These are phyloP conservation scores for Cordia subcordata DNA, from an alignment of 257 asterid species.

Conservation along the genomic window DNA sequence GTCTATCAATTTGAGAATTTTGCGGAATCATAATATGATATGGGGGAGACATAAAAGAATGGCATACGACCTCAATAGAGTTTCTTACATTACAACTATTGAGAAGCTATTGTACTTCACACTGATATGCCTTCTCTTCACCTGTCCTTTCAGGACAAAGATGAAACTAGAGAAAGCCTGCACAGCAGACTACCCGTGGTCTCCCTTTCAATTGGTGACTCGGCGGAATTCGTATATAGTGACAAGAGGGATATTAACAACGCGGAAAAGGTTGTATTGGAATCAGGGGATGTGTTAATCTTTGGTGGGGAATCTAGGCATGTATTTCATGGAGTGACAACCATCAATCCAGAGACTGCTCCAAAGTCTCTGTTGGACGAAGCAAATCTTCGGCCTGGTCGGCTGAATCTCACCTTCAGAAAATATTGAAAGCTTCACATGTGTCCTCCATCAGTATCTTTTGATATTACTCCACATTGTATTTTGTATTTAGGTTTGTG, in stretches of 20 bases:
- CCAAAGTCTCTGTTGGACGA: conserved; percentile 44
- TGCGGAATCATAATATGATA: no score
- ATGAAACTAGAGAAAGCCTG: conserved; percentile 68
- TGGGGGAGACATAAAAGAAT: no score
- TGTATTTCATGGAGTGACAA: conserved; percentile 67
- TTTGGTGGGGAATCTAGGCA: conserved; percentile 75
- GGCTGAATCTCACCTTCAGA: conserved; percentile 78
- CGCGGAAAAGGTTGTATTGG: conserved; percentile 39
- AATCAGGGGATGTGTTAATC: conserved; percentile 79
- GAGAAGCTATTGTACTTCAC: not conserved
- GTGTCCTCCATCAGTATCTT: no score
- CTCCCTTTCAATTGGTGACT: conserved; percentile 77
- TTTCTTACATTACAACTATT: no score
- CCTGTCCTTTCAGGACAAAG: conserved; percentile 52
- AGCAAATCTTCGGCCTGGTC: conserved; percentile 56
- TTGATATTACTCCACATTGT: no score
- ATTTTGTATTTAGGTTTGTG: no score
- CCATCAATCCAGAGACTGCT: conserved; percentile 41
- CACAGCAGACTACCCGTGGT: conserved; percentile 60
- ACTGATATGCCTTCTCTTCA: not conserved
- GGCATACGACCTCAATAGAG: no score
- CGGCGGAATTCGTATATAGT: conserved; percentile 62
- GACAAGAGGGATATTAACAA: conserved; percentile 43
- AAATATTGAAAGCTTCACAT: conserved; percentile 32
- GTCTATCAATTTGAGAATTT: no score